Evolutionary conservation across 2,329 filamentous ascomycete genomes (phyloP).

Genomic region (Pseudocercospora ulei): DNA sequence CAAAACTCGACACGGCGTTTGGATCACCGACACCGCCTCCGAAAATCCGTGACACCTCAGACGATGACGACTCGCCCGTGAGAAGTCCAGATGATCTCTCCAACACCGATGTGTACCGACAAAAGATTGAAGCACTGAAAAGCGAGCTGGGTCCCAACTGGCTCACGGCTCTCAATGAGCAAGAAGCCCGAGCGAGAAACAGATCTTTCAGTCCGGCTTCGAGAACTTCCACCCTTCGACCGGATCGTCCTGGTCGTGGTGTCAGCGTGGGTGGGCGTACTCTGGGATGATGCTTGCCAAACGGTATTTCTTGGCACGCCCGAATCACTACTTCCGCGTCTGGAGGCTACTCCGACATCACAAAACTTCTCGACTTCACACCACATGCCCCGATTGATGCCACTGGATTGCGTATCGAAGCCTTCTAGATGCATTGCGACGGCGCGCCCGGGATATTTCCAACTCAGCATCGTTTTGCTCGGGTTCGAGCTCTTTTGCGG

Average conservation of each 20-base stretch:
- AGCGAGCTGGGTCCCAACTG: conserved; percentile 80
- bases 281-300: conserved; percentile 28
- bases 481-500: conserved; percentile 1
- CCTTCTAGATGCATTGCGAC: conserved; percentile 2
- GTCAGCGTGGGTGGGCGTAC: conserved; percentile 31
- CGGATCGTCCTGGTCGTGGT: conserved; percentile 25
- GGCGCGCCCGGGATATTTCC: conserved; percentile 6
- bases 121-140: conserved; percentile 76
- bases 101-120: conserved; percentile 51
- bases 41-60: conserved; percentile 26
- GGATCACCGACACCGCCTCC: conserved; percentile 26
- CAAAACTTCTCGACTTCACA: not conserved
- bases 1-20: conserved; percentile 29
- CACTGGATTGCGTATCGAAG: conserved; percentile 3
- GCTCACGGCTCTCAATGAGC: conserved; percentile 75
- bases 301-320: too few species aligned
- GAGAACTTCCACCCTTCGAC: conserved; percentile 22
- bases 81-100: conserved; percentile 26
- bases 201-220: conserved; percentile 28
- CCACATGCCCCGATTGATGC: not conserved
- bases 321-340: not conserved
- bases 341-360: not conserved
- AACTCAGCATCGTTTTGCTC: conserved; percentile 5
- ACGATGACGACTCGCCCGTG: conserved; percentile 29
- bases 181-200: conserved; percentile 17